Evolutionary conservation across 257 asterid genomes (phyloP), one percentile per base, ranked within the genome.

Genomic region (Thymus quinquecostatus): DNA sequence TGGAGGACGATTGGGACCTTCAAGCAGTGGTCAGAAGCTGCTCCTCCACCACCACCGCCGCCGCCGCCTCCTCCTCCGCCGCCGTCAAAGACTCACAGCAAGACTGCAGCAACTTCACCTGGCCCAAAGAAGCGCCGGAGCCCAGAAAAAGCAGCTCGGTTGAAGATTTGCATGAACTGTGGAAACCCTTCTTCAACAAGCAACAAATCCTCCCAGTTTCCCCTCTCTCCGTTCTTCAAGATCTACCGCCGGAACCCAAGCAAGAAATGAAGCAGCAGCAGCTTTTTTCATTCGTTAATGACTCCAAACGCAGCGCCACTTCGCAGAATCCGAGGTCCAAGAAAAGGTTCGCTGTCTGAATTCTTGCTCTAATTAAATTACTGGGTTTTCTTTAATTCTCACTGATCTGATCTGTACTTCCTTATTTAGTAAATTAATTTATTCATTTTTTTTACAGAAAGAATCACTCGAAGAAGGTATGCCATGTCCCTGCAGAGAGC

Each of bases 1-100:
- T 86, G 98, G 96, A 82, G 8, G 97, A 90, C 57, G 98, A 90
- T 62, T 92, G 98, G 98, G 97, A 87, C 85, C 95, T 92, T 9
- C 86, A 90, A 33, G 98, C 98, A 64, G 98, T 92, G 82, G 98
- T 92, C 65, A 82, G 96, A 81, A 90, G 98, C 90, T 92, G 92
- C 90, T 64, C 87, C 75, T 66, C 93, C 80, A 4, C 77, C 58
- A 13, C 84, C 50, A 0, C 88, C 65, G 0, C 83, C 50, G 21
- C 5, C 10, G 13, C 12, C 32, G 2, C 50, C 45, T 2, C 80
- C 29, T 8, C 40, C 30, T 27, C 74, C 36, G 2, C 49, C 2
- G 2, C 3, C 13, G 4, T 77, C 82, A 55, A 73, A 67, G 34
- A 49, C 11, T 47, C 30, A 2, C 80, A 78, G 59, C 89, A 76